A percentile compares a stretch with the other conserved stretches of the same genome.
phyloP scores from a whole-genome alignment of 2,329 filamentous ascomycete genomes.

The Fusarium zealandicum region DNA sequence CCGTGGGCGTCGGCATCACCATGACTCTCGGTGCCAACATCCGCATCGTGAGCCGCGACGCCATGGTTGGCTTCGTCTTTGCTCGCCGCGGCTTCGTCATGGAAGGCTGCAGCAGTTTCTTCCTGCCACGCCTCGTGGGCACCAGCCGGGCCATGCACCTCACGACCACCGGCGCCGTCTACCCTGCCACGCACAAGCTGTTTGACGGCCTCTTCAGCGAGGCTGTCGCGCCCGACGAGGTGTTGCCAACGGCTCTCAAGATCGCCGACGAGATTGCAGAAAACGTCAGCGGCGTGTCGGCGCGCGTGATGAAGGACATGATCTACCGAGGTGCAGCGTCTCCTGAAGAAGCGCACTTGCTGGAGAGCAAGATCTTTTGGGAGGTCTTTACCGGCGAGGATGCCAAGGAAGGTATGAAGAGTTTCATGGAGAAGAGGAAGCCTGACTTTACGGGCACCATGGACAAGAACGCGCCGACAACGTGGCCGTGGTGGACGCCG shows the following conservation, averaged over 20 bases:
- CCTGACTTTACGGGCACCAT: constrained; percentile 68
- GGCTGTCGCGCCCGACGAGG: constrained; percentile 64
- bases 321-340: constrained; percentile 67
- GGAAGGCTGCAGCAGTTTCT: constrained; percentile 76
- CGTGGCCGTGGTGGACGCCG: constrained; percentile 74
- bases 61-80: constrained; percentile 79
- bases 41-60: constrained; percentile 60
- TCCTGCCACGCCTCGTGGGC: constrained; percentile 74
- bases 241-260: constrained; percentile 69
- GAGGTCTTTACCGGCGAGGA: constrained; percentile 66
- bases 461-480: constrained; percentile 63
- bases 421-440: constrained; percentile 74
- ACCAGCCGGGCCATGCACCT: constrained; percentile 68
- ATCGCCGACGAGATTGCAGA: constrained; percentile 71
- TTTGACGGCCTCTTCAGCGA: constrained; percentile 72
- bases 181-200: constrained; percentile 57
- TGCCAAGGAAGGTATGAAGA: constrained; percentile 70
- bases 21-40: constrained; percentile 65
- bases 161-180: constrained; percentile 71
- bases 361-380: constrained; percentile 71
- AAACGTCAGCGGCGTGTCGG: constrained; percentile 71
- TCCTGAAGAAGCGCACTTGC: constrained; percentile 73
- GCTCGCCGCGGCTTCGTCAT: constrained; percentile 72
- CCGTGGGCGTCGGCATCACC: constrained; percentile 68
- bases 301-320: constrained; percentile 73